Evolutionary conservation across 176 grass and related monocot species (phyloP), one percentile per base, ranked within the genome.

Genomic region (Cymbopogon citratus): DNA sequence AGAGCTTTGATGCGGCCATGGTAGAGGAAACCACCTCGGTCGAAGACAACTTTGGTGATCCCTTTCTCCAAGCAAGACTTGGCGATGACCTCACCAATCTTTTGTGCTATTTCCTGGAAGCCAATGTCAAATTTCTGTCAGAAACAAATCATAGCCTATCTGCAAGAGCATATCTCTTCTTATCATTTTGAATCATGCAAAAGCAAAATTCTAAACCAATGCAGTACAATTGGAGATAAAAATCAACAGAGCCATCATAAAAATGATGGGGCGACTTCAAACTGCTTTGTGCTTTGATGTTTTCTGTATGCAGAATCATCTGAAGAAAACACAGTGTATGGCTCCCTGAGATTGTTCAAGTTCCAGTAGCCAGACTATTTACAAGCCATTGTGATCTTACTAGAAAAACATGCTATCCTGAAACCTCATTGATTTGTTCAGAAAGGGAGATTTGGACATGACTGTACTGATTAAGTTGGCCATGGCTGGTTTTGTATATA

Each of bases 51-150:
- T 57, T 95, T 98, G 52, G 78, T 86, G 48, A 98, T 93, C 73
- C 96, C 96, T 84, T 95, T 98, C 76, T 98, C 96, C 89, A 95
- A 77, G 79, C 96, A 98, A 73, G 92, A 87, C 80, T 95, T 95
- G 61, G 92, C 96, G 52, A 98, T 95, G 57, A 78, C 62, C 74
- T 93, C 92, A 80, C 96, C 96, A 60, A 98, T 81, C 87, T 93
- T 98, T 76, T 93, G 94, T 29, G 96, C 92, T 60, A 91, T 87
- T 71, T 93, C 95, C 92, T 94, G 82, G 7, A 91, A 86, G 87
- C 4, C 40, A 87, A 51, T 14, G 16, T 10, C 23, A 38, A 67
- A 28, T 26, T 57, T 52, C 9, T 6, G 28, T 81, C 49, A 81
- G 12, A 81, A 81, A 71, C 38, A 48, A 80, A 84, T n/a, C 2